phyloP scores from a whole-genome alignment of 768 basidiomycete species.

The Pleurotus sapidus region DNA sequence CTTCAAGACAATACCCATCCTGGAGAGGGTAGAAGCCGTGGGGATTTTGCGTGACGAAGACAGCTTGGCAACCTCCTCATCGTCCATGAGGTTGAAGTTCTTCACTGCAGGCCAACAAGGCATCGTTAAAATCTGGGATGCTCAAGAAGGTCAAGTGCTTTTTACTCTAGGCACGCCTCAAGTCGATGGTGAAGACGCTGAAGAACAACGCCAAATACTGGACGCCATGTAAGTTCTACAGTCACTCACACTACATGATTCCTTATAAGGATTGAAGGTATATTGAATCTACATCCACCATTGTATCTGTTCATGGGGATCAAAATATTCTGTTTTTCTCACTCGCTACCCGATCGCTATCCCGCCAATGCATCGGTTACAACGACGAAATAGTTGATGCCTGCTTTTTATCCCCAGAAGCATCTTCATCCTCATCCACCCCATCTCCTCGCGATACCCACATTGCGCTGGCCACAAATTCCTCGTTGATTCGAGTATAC shows the following conservation, averaged over 20 bases:
- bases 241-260: not conserved
- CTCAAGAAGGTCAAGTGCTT: conserved; percentile 56
- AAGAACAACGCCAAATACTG: conserved; percentile 83
- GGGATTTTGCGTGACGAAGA: conserved; percentile 61
- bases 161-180: conserved; percentile 55
- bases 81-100: conserved; percentile 50
- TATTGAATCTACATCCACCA: conserved; percentile 54
- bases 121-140: conserved; percentile 83
- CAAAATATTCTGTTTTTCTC: conserved; percentile 96
- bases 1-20: conserved; percentile 74
- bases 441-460: conserved; percentile 52
- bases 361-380: conserved; percentile 89
- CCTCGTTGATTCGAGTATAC: conserved; percentile 91
- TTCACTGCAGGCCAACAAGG: conserved; percentile 95
- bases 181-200: conserved; percentile 45
- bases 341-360: conserved; percentile 56
- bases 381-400: conserved; percentile 98
- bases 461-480: conserved; percentile 96
- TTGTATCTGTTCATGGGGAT: conserved; percentile 89
- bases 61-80: conserved; percentile 38
- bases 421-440: conserved; percentile 15
- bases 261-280: conserved; percentile 47
- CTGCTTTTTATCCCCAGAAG: conserved; percentile 58
- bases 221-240: conserved; percentile 68
- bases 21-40: conserved; percentile 86